Conservation (phyloP, 768 basidiomycete species). For the Mrakia gelida region DNA sequence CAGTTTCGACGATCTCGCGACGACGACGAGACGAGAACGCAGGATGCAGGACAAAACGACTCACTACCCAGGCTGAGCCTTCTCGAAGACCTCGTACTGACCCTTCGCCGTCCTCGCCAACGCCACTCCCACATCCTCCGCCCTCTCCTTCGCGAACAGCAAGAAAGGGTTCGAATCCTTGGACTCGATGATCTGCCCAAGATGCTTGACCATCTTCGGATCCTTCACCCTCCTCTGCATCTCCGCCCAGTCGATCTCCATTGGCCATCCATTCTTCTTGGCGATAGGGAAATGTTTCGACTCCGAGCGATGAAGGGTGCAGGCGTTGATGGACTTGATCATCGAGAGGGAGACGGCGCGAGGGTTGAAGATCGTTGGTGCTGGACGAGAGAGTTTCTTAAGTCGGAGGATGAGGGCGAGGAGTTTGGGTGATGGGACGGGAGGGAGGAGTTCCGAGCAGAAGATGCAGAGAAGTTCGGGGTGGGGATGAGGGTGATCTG, state of each 20-base stretch:
- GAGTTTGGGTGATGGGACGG: conserved; percentile 10
- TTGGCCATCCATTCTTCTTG: conserved; percentile 6
- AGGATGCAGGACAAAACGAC: not conserved
- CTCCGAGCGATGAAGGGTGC: conserved; percentile 25
- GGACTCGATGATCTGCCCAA: not conserved
- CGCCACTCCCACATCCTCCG: not conserved
- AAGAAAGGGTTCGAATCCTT: conserved; percentile 20
- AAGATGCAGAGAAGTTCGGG: conserved; percentile 22
- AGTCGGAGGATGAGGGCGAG: not conserved
- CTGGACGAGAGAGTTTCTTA: not conserved
- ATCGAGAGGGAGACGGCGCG: conserved; percentile 23
- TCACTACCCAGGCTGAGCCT: conserved; percentile 31
- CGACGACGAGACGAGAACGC: not conserved
- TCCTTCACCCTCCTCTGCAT: not conserved
- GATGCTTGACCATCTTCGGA: not conserved
- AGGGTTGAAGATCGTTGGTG: conserved; percentile 25
- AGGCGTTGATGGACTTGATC: conserved; percentile 22
- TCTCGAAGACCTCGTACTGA: conserved; percentile 23
- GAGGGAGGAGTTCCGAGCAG: conserved; percentile 28
- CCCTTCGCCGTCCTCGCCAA: conserved; percentile 15
- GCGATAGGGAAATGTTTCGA: conserved; percentile 8
- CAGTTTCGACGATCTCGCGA: not conserved
- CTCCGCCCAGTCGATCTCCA: conserved; percentile 11
- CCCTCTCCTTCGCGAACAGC: conserved; percentile 22
- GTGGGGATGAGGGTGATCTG: not conserved